These are phyloP conservation scores for Lichtheimia corymbifera DNA, from an alignment of 371 early-diverging fungal species.

Conservation along the genomic window DNA sequence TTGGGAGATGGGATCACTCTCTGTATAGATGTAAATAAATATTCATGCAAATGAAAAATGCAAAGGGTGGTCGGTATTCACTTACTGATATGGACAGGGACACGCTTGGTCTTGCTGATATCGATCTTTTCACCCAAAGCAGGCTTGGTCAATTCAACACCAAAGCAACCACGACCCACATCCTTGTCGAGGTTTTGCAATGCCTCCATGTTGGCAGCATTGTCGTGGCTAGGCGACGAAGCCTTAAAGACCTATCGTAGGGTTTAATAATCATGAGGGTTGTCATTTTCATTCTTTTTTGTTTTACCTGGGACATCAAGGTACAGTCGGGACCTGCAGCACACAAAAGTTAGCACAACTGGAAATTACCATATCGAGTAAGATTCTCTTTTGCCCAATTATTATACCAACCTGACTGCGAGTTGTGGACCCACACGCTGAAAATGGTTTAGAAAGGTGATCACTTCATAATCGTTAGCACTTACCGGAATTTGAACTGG, in stretches of 20 bases:
- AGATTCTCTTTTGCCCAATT: slow-evolving; percentile 3
- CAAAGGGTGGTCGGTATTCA: background rate
- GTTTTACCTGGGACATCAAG: slow-evolving; percentile 46
- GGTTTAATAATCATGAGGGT: background rate
- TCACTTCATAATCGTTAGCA: slow-evolving; percentile 7
- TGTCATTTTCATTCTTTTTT: background rate
- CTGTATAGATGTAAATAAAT: background rate
- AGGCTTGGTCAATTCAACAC: slow-evolving; percentile 39
- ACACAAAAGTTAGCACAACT: slow-evolving; percentile 29
- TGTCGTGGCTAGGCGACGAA: slow-evolving; percentile 36
- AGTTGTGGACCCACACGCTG: slow-evolving; percentile 17
- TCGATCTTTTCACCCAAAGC: slow-evolving; percentile 29
- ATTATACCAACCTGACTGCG: background rate
- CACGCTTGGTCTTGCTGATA: slow-evolving; percentile 15
- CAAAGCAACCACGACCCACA: slow-evolving; percentile 52
- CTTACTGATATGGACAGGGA: slow-evolving; percentile 35
- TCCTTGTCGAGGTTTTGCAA: slow-evolving; percentile 25
- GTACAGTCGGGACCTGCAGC: slow-evolving; percentile 44
- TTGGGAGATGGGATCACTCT: background rate
- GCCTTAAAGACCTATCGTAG: slow-evolving; percentile 28
- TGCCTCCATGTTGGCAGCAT: slow-evolving; percentile 36
- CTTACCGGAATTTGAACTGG: slow-evolving; percentile 53
- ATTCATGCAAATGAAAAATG: background rate
- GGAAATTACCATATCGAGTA: slow-evolving; percentile 13
- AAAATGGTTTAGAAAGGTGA: slow-evolving; percentile 9